Evolutionary conservation across 495 filamentous ascomycete genomes (phyloP).

Genomic region (Bryoglossum gracile): DNA sequence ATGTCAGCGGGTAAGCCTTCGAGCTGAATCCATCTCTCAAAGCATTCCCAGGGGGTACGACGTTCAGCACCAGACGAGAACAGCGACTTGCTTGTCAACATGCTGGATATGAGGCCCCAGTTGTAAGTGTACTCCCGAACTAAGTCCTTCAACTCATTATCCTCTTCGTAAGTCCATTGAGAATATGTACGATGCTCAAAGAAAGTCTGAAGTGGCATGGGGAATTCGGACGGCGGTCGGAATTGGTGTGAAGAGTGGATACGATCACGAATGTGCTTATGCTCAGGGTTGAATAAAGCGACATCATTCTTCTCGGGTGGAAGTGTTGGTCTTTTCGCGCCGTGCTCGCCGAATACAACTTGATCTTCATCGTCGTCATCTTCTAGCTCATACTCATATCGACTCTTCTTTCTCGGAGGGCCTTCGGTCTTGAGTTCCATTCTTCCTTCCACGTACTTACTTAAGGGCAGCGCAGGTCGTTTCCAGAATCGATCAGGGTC

Average conservation of each 20-base stretch:
- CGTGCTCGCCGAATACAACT: constrained; percentile 38
- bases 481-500: constrained; percentile 66
- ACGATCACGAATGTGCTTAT: constrained; percentile 81
- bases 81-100: constrained; percentile 62
- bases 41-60: constrained; percentile 96
- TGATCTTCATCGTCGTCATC: constrained; percentile 55
- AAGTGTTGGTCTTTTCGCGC: constrained; percentile 37
- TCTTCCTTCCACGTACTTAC: constrained; percentile 76
- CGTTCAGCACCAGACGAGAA: constrained; percentile 81
- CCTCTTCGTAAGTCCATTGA: constrained; percentile 84
- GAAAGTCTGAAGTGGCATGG: constrained; percentile 81
- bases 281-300: constrained; percentile 82
- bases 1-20: constrained; percentile 87
- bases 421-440: constrained; percentile 60
- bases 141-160: constrained; percentile 75
- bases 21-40: constrained; percentile 87
- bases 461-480: constrained; percentile 71
- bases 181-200: constrained; percentile 80
- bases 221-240: constrained; percentile 80
- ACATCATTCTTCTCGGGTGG: constrained; percentile 68
- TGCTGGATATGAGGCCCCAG: constrained; percentile 85
- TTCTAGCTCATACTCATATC: constrained; percentile 69
- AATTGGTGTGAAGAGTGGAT: constrained; percentile 91
- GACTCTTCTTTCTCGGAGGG: constrained; percentile 65
- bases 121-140: constrained; percentile 94